Base-by-base conservation (phyloP, 2,329 filamentous ascomycete species). In the Claviceps pusilla region DNA sequence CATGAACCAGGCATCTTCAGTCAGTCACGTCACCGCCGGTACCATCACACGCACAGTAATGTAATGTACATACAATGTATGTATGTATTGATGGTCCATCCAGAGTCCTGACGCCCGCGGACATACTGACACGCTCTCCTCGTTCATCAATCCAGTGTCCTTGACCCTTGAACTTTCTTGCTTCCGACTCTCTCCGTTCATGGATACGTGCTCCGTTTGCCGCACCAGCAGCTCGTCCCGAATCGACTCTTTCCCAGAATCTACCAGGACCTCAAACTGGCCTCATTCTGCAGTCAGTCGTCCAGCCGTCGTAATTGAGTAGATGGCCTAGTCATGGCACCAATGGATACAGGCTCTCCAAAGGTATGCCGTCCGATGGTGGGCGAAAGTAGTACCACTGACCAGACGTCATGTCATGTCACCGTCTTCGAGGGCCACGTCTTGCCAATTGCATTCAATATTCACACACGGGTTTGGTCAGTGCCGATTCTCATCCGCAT, bases 141-240 rank as follows among this genome's bases (percentile, higher is more conserved):
- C 29, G 16, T 10, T 7, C 28, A n/a, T 9, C 42, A 24, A 24
- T 11, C 9, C 4, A 6, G 14, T 24, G 11, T 11, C 42, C 42
- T 24, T 43, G 9, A 2, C 41, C n/a, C 9, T 43, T 43, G 41
- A 9, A 7, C 19, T 19, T 28, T 10, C n/a, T 10, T 24, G 11
- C 42, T 45, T 9, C 7, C 16, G 29, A 16, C 50, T 28, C 31
- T 37, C 37, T 42, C 49, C 5, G n/a, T 45, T 14, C 29, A 77
- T 78, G 76, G 75, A 78, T 66, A 73, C 74, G 73, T 74, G 76
- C 66, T 72, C 73, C 33, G 70, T 77, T 61, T 76, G 70, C 42
- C 72, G 66, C 61, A 73, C 70, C 19, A 19, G 19, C 59, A 76
- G 72, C 62, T 64, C 70, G 35, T 64, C 71, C 19, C 66, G 65